Conservation (phyloP, 2,329 filamentous ascomycete species). For the Fusarium caatingaense region DNA sequence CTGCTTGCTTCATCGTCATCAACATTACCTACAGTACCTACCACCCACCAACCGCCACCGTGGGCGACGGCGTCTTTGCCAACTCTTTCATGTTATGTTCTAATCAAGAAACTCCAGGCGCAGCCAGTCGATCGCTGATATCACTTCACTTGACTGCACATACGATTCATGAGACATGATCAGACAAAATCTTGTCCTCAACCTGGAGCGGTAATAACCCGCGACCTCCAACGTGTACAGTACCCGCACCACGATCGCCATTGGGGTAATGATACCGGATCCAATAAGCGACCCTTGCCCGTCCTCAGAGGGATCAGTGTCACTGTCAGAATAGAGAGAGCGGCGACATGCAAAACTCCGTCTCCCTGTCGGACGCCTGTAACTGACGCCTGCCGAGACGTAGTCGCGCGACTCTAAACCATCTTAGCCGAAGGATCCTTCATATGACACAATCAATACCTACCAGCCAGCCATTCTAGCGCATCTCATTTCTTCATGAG, state of each 20-base stretch:
- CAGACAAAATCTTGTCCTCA: neutral
- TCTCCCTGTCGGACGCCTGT: constrained; percentile 27
- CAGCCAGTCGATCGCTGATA: constrained; percentile 5
- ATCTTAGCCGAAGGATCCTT: constrained; percentile 22
- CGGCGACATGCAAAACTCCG: constrained; percentile 11
- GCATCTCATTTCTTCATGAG: constrained; percentile 26
- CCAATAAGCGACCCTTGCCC: constrained; percentile 33
- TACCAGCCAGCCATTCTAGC: constrained; percentile 25
- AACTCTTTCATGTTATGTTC: neutral
- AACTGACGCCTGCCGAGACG: constrained; percentile 33
- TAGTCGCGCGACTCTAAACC: constrained; percentile 38
- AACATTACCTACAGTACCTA: neutral
- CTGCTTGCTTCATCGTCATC: constrained; percentile 4
- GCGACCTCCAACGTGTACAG: constrained; percentile 26
- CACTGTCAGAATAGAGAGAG: constrained; percentile 2
- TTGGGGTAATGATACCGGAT: constrained; percentile 30
- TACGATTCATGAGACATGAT: neutral
- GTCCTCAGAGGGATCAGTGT: constrained; percentile 11
- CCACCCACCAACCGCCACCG: neutral
- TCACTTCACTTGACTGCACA: neutral
- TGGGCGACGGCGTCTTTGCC: constrained; percentile 2
- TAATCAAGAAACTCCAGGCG: constrained; percentile 23
- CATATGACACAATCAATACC: constrained; percentile 21
- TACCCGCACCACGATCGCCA: constrained; percentile 34
- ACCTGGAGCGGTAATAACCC: neutral